Conservation (phyloP, 495 filamentous ascomycete species). For the Ramalina peruviana region DNA sequence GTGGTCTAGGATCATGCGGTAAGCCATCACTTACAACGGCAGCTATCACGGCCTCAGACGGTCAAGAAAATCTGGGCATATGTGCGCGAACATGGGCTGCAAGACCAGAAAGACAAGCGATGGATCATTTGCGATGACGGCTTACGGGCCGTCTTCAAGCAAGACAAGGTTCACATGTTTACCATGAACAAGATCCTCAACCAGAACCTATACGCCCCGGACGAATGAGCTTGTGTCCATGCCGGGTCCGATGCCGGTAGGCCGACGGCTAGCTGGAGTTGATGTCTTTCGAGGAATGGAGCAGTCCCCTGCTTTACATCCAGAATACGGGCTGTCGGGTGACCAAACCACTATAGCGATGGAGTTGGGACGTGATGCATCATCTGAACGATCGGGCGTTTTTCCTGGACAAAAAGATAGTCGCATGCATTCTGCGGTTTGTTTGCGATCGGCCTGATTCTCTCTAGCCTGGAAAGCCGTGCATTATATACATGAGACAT, state of each 20-base stretch:
- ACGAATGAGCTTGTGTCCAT: slow-evolving; percentile 32
- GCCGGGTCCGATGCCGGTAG: too few relatives aligned
- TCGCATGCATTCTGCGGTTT: too few relatives aligned
- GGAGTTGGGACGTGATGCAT: too few relatives aligned
- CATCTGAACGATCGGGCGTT: too few relatives aligned
- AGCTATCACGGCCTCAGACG: slow-evolving; percentile 85
- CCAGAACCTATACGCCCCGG: slow-evolving; percentile 49
- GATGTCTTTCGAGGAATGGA: too few relatives aligned
- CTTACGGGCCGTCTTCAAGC: slow-evolving; percentile 81
- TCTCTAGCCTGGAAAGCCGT: too few relatives aligned
- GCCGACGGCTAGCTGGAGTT: too few relatives aligned
- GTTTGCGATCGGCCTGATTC: too few relatives aligned
- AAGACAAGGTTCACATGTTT: slow-evolving; percentile 91
- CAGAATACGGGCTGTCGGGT: too few relatives aligned
- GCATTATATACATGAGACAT: too few relatives aligned
- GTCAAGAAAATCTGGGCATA: slow-evolving; percentile 94
- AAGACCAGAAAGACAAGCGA: slow-evolving; percentile 80
- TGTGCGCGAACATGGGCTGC: slow-evolving; percentile 72
- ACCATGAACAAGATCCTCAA: slow-evolving; percentile 82
- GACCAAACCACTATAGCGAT: too few relatives aligned
- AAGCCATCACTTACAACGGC: background rate
- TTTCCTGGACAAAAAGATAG: too few relatives aligned
- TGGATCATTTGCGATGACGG: slow-evolving; percentile 86
- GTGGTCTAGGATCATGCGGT: slow-evolving; percentile 1
- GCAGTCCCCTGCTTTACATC: background rate